A percentile compares a stretch with the other conserved stretches of the same genome.
phyloP scores from a whole-genome alignment of 768 basidiomycete genomes.

The Mycena indigotica region DNA sequence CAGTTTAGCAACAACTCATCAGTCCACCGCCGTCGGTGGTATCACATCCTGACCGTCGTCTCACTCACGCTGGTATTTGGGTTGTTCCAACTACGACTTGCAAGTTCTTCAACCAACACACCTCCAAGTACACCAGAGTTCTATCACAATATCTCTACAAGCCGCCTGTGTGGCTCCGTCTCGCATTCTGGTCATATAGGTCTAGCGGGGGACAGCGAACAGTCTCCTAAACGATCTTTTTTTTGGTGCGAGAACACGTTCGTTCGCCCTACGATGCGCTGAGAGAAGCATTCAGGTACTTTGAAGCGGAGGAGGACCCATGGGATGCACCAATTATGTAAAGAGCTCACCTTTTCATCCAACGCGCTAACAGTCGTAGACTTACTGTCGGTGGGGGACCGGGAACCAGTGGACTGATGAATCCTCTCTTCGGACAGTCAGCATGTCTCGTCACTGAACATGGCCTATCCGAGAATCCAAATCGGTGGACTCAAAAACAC shows the following conservation, averaged over 20 bases:
- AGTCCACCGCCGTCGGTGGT: too few species aligned
- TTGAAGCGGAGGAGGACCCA: slow-evolving; percentile 13
- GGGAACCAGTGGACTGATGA: slow-evolving; percentile 7
- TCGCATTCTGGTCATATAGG: slow-evolving; percentile 11
- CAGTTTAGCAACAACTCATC: too few species aligned
- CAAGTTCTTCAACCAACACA: too few species aligned
- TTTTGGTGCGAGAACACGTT: slow-evolving; percentile 3
- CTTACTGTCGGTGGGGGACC: neutral
- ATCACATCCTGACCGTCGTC: too few species aligned
- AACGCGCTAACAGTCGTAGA: neutral
- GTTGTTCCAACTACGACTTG: too few species aligned
- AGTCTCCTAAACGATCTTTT: slow-evolving; percentile 9
- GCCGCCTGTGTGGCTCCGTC: neutral
- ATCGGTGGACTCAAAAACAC: slow-evolving; percentile 13
- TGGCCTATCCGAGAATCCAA: neutral
- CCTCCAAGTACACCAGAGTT: too few species aligned
- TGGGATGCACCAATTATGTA: slow-evolving; percentile 10
- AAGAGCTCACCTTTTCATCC: neutral
- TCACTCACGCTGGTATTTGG: too few species aligned
- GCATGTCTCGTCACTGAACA: slow-evolving; percentile 2
- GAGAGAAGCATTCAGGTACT: slow-evolving; percentile 9
- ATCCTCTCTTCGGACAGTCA: slow-evolving; percentile 9
- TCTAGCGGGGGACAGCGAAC: slow-evolving; percentile 4
- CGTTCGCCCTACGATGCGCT: neutral
- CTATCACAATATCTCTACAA: neutral